Percentiles rank a stretch among this genome's conserved stretches.
Conservation (phyloP, 1,284 basidiomycete species). For the Apiotrichum siamense region DNA sequence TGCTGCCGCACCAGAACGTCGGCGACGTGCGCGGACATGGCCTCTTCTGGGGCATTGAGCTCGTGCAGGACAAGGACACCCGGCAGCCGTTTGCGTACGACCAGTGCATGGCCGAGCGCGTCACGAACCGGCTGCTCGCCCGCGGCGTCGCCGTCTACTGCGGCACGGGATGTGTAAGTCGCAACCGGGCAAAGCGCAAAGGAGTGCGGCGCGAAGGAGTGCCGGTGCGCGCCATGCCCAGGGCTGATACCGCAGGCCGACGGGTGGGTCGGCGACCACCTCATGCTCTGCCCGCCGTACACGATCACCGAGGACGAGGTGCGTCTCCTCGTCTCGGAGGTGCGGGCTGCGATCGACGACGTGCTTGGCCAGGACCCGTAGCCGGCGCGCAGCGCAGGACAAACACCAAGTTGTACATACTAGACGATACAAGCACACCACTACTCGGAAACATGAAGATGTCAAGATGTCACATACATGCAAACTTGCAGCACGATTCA, state of each 20-base stretch:
- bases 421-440: no score
- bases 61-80: conserved; percentile 43
- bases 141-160: conserved; percentile 29
- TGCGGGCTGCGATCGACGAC: conserved; percentile 19
- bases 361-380: conserved; percentile 15
- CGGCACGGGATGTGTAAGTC: conserved; percentile 17
- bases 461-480: no score
- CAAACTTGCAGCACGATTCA: no score
- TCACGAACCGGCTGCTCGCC: conserved; percentile 24
- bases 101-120: conserved; percentile 17
- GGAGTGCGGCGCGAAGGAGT: neutral
- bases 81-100: conserved; percentile 24
- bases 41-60: conserved; percentile 74
- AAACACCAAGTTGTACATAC: no score
- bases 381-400: no score
- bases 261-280: conserved; percentile 34
- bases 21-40: conserved; percentile 54
- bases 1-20: conserved; percentile 18
- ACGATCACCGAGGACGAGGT: conserved; percentile 32
- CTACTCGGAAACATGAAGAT: no score
- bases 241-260: conserved; percentile 25
- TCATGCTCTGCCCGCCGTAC: conserved; percentile 36
- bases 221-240: no score
- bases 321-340: conserved; percentile 6
- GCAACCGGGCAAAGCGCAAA: no score